These are phyloP conservation scores for Plectosphaerella cucumerina DNA, from an alignment of 2,329 filamentous ascomycete species.

Conservation along the genomic window DNA sequence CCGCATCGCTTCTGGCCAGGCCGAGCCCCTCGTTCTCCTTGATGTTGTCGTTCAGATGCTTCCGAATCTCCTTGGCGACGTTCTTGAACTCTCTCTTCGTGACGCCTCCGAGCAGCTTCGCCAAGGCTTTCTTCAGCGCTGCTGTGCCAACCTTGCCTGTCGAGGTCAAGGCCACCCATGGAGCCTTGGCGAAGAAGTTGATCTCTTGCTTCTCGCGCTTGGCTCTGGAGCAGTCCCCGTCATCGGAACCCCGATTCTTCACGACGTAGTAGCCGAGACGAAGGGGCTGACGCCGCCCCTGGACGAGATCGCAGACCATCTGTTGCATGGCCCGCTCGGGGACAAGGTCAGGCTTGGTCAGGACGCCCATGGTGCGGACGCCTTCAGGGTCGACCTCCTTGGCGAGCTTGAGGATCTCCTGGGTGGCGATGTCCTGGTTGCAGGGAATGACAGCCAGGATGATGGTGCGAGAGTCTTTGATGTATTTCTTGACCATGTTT, in stretches of 20 bases:
- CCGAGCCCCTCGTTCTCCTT: not conserved
- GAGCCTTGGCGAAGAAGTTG: constrained; percentile 30
- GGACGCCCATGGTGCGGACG: constrained; percentile 37
- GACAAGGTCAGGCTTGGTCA: constrained; percentile 59
- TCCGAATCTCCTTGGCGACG: not conserved
- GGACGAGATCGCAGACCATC: constrained; percentile 35
- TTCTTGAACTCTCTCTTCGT: constrained; percentile 22
- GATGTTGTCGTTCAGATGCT: not conserved
- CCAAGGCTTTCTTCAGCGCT: constrained; percentile 29
- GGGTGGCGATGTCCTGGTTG: constrained; percentile 34
- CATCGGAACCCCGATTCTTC: constrained; percentile 41
- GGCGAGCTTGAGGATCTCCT: constrained; percentile 33
- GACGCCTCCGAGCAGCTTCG: constrained; percentile 32
- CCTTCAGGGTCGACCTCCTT: constrained; percentile 33
- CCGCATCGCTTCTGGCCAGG: not conserved
- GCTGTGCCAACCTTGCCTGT: constrained; percentile 26
- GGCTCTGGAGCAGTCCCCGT: constrained; percentile 22
- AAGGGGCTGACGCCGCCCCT: constrained; percentile 33
- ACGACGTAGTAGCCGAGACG: constrained; percentile 45
- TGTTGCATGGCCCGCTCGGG: constrained; percentile 32
- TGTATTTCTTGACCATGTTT: constrained; percentile 43
- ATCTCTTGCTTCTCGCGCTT: constrained; percentile 27
- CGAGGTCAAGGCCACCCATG: constrained; percentile 26
- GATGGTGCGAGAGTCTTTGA: constrained; percentile 42
- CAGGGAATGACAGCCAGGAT: constrained; percentile 41